Evolutionary conservation across 176 grass and related monocot genomes (phyloP).

Genomic region (Carex pumila): DNA sequence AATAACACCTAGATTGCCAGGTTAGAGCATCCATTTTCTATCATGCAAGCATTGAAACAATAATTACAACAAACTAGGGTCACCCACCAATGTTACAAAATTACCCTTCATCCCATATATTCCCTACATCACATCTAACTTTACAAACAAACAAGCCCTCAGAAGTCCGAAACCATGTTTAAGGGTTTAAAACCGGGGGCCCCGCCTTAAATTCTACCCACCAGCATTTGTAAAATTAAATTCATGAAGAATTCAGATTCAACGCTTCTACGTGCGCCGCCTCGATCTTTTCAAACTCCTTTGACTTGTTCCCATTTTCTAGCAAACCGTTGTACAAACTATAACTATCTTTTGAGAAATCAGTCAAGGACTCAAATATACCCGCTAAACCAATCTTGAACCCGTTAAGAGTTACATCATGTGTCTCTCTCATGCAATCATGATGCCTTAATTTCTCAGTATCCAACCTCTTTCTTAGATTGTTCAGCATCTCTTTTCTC

Average conservation of each 20-base stretch:
- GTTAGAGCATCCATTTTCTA: slow-evolving; percentile 4
- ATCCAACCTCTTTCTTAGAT: slow-evolving; percentile 50
- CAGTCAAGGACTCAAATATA: slow-evolving; percentile 67
- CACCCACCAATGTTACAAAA: slow-evolving; percentile 49
- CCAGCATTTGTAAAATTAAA: slow-evolving; percentile 14
- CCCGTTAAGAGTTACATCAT: slow-evolving; percentile 78
- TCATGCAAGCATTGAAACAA: slow-evolving; percentile 27
- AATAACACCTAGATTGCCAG: background rate
- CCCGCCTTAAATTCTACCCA: slow-evolving; percentile 25
- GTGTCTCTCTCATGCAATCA: slow-evolving; percentile 61
- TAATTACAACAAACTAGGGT: slow-evolving; percentile 72
- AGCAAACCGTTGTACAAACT: slow-evolving; percentile 63
- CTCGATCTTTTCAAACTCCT: slow-evolving; percentile 26
- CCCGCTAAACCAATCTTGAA: slow-evolving; percentile 84
- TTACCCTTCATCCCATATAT: slow-evolving; percentile 23
- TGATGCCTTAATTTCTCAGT: slow-evolving; percentile 69
- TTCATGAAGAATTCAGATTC: background rate
- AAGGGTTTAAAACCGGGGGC: slow-evolving; percentile 62
- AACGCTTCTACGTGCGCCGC: slow-evolving; percentile 21
- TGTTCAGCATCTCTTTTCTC: slow-evolving; percentile 60
- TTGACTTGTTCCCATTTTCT: slow-evolving; percentile 9
- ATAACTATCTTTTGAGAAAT: slow-evolving; percentile 62
- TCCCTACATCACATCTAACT: slow-evolving; percentile 15
- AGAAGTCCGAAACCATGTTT: slow-evolving; percentile 29
- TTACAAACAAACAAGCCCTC: slow-evolving; percentile 29